Base-by-base conservation (phyloP, 2,329 filamentous ascomycete genomes). In the Penicillium aurantiogriseum region DNA sequence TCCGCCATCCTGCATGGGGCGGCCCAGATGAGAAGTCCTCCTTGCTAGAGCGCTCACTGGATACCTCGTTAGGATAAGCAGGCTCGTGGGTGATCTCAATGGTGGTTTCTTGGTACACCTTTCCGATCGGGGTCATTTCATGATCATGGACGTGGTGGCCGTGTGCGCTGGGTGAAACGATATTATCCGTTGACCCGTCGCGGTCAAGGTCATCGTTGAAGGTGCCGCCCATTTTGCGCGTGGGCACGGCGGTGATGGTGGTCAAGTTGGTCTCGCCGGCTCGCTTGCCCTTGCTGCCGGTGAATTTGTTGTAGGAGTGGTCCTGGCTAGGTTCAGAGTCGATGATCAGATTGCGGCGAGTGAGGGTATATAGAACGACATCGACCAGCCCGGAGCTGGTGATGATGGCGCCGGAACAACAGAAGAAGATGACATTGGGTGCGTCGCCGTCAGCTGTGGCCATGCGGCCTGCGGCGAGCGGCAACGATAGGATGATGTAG, bases 401-500 rank as follows among this genome's bases (percentile, higher is more conserved):
- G 57, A 86, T 83, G 63, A 86, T 74, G 5, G 81, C 78, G 33
- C 82, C 84, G 0, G 81, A 78, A 21, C 81, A 73, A 64, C 79
- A 82, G 51, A 83, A 78, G 58, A 80, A 79, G 17, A 76, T 75
- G 3, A 74, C 53, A 25, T 65, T 72, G 1, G 75, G 71, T 2
- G 56, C 64, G 17, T 69, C 53, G 19, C 73, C 71, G 44, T 70
- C 68, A 7, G 74, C 74, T 4, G 72, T 71, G 19, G 74, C 70
- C 76, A 79, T 79, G 42, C 76, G 75, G 27, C 75, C 76, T 3
- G 76, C 77, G 2, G 85, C 86, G 8, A 84, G 78, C 1, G 88
- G 88, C 27, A 91, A 79, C 55, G 88, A 89, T 40, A 85, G 63
- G 13, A 87, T 73, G 4, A 83, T 83, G 67, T 90, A 90, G 11